Evolutionary conservation across 371 early-diverging fungal genomes (phyloP).

Genomic region (Syncephalis fuscata): DNA sequence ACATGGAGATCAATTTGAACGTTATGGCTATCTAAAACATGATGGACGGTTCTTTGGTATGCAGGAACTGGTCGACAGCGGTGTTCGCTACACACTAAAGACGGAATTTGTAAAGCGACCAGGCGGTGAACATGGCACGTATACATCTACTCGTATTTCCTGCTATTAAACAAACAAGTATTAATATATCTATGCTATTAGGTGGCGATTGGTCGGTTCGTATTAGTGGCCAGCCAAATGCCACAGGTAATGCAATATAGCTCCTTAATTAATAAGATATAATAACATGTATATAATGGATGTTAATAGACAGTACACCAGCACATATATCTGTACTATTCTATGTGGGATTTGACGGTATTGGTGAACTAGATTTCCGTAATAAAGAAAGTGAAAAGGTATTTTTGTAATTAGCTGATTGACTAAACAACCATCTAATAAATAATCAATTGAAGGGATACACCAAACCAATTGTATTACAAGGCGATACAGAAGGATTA

Average conservation of each 20-base stretch:
- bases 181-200: constrained; percentile 5
- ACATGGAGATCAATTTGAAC: constrained; percentile 52
- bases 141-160: too few relatives aligned
- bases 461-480: constrained; percentile 13
- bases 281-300: too few relatives aligned
- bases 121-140: constrained; percentile 30
- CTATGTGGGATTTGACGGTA: constrained; percentile 50
- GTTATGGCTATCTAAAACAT: constrained; percentile 79
- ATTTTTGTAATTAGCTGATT: neutral
- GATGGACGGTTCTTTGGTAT: constrained; percentile 69
- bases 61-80: constrained; percentile 56
- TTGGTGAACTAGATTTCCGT: constrained; percentile 32
- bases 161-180: too few relatives aligned
- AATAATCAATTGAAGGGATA: constrained; percentile 27
- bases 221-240: constrained; percentile 41
- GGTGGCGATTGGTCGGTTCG: constrained; percentile 81
- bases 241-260: too few relatives aligned
- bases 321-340: constrained; percentile 10
- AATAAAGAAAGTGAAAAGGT: constrained; percentile 22
- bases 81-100: constrained; percentile 46
- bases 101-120: constrained; percentile 70
- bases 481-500: constrained; percentile 38
- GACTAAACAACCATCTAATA: neutral
- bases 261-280: too few relatives aligned
- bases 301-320: constrained; percentile 4